Evolutionary conservation across 164 flowering plant genomes (phyloP).

Genomic region (Chimonanthus praecox): DNA sequence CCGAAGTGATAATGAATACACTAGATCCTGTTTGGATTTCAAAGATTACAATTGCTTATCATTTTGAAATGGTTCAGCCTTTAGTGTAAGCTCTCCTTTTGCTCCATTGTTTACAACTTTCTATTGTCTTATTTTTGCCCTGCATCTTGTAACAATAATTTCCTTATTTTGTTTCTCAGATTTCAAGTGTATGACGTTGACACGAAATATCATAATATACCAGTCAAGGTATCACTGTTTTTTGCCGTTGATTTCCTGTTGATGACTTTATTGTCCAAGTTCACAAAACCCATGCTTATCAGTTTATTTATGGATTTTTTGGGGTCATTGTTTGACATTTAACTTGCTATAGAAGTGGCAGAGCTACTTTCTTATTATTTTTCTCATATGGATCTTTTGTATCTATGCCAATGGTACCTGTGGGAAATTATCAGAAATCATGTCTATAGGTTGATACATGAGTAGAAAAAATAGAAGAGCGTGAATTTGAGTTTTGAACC

Average conservation of each 20-base stretch:
- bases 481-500: too few relatives aligned
- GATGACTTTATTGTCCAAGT: background rate
- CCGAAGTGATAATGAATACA: conserved; percentile 75
- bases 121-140: background rate
- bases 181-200: conserved; percentile 82
- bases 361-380: background rate
- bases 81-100: conserved; percentile 54
- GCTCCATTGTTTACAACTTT: background rate
- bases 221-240: conserved; percentile 57
- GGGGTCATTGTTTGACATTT: background rate
- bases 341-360: too few relatives aligned
- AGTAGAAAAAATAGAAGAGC: too few relatives aligned
- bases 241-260: background rate
- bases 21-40: conserved; percentile 71
- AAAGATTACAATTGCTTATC: conserved; percentile 47
- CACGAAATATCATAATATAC: conserved; percentile 63
- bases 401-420: background rate
- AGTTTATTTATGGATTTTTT: background rate
- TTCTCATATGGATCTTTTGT: background rate
- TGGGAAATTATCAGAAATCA: background rate
- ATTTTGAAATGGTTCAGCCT: conserved; percentile 74
- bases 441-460: too few relatives aligned
- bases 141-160: conserved; percentile 8
- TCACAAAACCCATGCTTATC: background rate
- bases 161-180: conserved; percentile 36